A percentile compares a stretch with the other conserved stretches of the same genome.
Evolutionary conservation across 2,329 filamentous ascomycete species (phyloP).

Genomic region (Hirsutella minnesotensis): DNA sequence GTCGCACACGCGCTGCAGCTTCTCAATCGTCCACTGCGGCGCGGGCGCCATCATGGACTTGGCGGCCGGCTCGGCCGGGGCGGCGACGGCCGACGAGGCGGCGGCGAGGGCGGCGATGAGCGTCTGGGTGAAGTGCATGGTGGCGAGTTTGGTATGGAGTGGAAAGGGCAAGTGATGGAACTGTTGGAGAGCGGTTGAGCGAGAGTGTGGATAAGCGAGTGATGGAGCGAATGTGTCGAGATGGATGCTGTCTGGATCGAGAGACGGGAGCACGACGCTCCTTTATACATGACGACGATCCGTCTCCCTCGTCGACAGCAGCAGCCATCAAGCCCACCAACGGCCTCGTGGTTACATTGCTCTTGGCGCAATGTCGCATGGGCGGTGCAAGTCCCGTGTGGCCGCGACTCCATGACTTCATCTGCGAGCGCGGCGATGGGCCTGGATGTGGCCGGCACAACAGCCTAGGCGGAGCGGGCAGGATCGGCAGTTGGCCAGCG

Average conservation of each 20-base stretch:
- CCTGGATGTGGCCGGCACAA: too few species aligned
- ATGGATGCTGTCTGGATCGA: background rate
- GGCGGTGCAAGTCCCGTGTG: too few species aligned
- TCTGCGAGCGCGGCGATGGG: too few species aligned
- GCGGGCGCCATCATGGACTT: slow-evolving; percentile 27
- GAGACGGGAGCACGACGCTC: too few species aligned
- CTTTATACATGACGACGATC: background rate
- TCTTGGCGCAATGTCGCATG: too few species aligned
- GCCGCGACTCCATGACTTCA: too few species aligned
- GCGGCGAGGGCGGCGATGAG: slow-evolving; percentile 22
- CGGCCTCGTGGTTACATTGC: too few species aligned
- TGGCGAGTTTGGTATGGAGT: too few species aligned
- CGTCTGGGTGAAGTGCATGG: slow-evolving; percentile 31
- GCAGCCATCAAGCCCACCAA: too few species aligned
- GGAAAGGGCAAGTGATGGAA: background rate
- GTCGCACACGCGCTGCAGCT: slow-evolving; percentile 28
- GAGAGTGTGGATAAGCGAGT: too few species aligned
- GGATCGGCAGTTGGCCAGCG: slow-evolving; percentile 3
- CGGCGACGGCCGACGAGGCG: slow-evolving; percentile 23
- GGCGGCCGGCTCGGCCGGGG: slow-evolving; percentile 17
- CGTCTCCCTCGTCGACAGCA: background rate
- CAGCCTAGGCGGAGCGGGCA: too few species aligned
- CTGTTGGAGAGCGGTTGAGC: too few species aligned
- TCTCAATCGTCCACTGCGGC: slow-evolving; percentile 29
- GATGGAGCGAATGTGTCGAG: background rate